A percentile compares a stretch with the other conserved stretches of the same genome.
Conservation (phyloP, 139 green algal species). For the Yamagishiella unicocca region DNA sequence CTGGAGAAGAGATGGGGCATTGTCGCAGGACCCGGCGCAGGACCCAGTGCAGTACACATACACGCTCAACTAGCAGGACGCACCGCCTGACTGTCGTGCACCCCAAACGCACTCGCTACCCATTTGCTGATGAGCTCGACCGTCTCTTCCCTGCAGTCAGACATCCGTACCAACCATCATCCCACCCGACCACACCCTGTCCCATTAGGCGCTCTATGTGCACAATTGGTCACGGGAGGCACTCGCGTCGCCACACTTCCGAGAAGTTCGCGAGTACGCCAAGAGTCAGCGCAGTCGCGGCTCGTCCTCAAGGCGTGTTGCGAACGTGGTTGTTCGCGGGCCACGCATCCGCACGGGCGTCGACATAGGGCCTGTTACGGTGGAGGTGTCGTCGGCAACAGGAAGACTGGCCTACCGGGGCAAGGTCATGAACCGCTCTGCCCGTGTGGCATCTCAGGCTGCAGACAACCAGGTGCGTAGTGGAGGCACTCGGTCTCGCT, state of each 20-base stretch:
- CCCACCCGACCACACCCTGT: too few species aligned
- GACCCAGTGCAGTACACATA: too few species aligned
- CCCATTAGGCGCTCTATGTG: not conserved
- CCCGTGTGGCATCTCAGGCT: slow-evolving; percentile 36
- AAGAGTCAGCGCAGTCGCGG: not conserved
- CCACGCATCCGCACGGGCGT: slow-evolving; percentile 31
- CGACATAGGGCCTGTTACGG: not conserved
- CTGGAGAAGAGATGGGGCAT: too few species aligned
- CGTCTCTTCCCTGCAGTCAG: too few species aligned
- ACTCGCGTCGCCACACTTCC: not conserved
- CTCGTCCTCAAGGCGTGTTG: not conserved
- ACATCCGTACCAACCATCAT: too few species aligned
- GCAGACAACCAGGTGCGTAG: slow-evolving; percentile 45
- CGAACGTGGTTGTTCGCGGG: slow-evolving; percentile 6
- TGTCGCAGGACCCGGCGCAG: too few species aligned
- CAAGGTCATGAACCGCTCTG: slow-evolving; percentile 56
- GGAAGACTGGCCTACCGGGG: slow-evolving; percentile 33
- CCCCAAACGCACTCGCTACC: too few species aligned
- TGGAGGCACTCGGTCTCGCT: too few species aligned
- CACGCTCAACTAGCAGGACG: too few species aligned
- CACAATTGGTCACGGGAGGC: slow-evolving; percentile 13
- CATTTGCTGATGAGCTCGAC: too few species aligned
- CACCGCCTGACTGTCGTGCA: too few species aligned
- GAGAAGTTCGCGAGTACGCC: not conserved
- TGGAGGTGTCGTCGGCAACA: slow-evolving; percentile 15